phyloP scores from a whole-genome alignment of 257 asterid genomes.

The Nicotiana otophora region DNA sequence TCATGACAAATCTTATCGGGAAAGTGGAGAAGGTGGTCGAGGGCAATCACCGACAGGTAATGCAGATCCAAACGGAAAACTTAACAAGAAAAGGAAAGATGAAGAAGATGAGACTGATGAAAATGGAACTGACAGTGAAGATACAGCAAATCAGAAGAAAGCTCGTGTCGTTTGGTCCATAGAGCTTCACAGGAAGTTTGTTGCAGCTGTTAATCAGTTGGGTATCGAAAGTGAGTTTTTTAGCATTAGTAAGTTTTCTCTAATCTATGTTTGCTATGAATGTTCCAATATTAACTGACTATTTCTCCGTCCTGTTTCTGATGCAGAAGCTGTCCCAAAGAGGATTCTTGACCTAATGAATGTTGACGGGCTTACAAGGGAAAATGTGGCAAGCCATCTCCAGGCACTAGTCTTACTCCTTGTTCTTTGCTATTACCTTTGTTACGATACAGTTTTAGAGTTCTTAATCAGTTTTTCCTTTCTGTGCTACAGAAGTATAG shows the following conservation, averaged over 20 bases:
- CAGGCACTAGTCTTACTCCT: constrained; percentile 48
- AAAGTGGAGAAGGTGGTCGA: constrained; percentile 39
- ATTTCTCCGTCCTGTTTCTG: not conserved
- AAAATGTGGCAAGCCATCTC: constrained; percentile 95
- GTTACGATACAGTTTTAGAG: not conserved
- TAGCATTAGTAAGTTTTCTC: not conserved
- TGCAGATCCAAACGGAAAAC: constrained; percentile 44
- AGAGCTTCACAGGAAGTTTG: constrained; percentile 88
- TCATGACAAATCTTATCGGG: constrained; percentile 28
- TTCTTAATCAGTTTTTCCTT: not conserved
- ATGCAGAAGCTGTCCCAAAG: constrained; percentile 86
- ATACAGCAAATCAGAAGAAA: constrained; percentile 61
- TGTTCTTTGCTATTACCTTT: not conserved
- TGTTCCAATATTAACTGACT: not conserved
- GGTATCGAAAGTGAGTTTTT: constrained; percentile 73
- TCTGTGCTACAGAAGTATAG: constrained; percentile 64
- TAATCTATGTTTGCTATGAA: not conserved
- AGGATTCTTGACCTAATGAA: constrained; percentile 87
- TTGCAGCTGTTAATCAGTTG: constrained; percentile 70
- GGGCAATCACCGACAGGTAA: constrained; percentile 38
- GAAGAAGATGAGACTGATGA: constrained; percentile 70
- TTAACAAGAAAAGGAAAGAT: constrained; percentile 70
- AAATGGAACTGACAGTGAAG: constrained; percentile 48
- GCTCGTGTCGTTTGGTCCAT: constrained; percentile 91
- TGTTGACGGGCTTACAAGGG: constrained; percentile 79